Percentiles rank a stretch among this genome's conserved stretches.
Evolutionary conservation across 371 early-diverging fungal species (phyloP).

Genomic region (Thermomucor indicae-seudaticae): DNA sequence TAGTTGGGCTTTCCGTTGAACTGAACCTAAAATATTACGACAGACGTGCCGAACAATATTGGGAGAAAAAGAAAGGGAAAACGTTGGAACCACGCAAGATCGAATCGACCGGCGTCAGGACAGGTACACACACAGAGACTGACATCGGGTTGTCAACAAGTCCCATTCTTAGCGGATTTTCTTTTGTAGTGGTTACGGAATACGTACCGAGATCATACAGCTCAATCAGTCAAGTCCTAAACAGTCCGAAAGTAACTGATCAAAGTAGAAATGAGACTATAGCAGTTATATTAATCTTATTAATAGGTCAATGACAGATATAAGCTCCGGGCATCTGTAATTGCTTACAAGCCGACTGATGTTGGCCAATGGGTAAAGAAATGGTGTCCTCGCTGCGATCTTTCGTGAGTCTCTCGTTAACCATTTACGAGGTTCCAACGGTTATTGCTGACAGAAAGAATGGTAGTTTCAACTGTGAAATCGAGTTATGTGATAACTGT

Average conservation of each 20-base stretch:
- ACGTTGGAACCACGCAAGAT: not conserved
- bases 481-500: constrained; percentile 4
- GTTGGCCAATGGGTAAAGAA: constrained; percentile 8
- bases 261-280: not conserved
- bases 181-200: not conserved
- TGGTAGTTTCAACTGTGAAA: not conserved
- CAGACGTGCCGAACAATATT: not conserved
- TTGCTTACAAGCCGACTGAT: constrained; percentile 8
- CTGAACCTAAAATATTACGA: not conserved
- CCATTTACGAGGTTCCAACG: not conserved
- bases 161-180: not conserved
- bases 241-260: too few relatives aligned
- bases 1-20: not conserved
- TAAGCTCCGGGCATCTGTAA: constrained; percentile 8
- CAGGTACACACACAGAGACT: not conserved
- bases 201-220: not conserved
- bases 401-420: constrained; percentile 4
- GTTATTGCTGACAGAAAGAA: not conserved
- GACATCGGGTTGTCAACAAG: too few relatives aligned
- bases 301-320: constrained; percentile 4
- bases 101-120: not conserved
- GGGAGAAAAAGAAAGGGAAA: not conserved
- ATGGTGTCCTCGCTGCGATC: constrained; percentile 10
- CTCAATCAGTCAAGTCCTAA: not conserved
- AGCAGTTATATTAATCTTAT: not conserved